Base-by-base conservation (phyloP, 208 protist genomes). In the Porcisia deanei region DNA sequence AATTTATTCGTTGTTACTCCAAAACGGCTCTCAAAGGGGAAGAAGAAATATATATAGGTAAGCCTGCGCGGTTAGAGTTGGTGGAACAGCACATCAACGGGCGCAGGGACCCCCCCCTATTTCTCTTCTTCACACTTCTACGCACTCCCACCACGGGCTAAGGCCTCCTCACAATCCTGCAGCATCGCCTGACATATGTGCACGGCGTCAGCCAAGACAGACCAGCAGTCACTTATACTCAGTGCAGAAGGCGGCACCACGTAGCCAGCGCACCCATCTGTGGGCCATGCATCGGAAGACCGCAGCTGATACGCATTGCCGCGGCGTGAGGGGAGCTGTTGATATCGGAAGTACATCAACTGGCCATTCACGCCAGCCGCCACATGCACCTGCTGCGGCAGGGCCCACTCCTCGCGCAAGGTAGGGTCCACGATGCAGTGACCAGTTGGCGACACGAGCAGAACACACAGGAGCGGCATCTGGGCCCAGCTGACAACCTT, bases 341-440 rank as follows among this genome's bases (percentile, higher is more conserved):
- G 87, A 41, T 89, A 92, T 9, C 79, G 83, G 60, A 85, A 76
- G 81, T 90, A 89, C 57, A 76, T 78, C 55, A 96, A 73, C 64
- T 90, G 83, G 8, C 90, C 90, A 25, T 72, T 66, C 6, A 66
- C 75, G 30, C 86, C 88, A 4, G 85, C 89, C 0, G 90, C 90
- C 6, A 96, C 83, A 66, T 89, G 86, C 45, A 92, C 70, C 80
- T 92, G 90, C 77, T 94, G 92, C 63, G 92, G 92, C 45, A 96
- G 66, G 60, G 92, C 92, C 37, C 90, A 79, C 63, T 94, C 92
- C 90, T 96, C 92, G 18, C 80, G 71, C 71, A 75, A 75, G 7
- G 84, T 89, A 37, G 92, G 87, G 73, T 96, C 92, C 45, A 95
- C 86, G 12, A 96, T 73, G 80, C 90, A 92, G 71, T 96, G 92